Percentiles rank a stretch among this genome's conserved stretches.
phyloP scores from a whole-genome alignment of 2,329 filamentous ascomycete genomes.

The Aspergillus ochraceoroseus region DNA sequence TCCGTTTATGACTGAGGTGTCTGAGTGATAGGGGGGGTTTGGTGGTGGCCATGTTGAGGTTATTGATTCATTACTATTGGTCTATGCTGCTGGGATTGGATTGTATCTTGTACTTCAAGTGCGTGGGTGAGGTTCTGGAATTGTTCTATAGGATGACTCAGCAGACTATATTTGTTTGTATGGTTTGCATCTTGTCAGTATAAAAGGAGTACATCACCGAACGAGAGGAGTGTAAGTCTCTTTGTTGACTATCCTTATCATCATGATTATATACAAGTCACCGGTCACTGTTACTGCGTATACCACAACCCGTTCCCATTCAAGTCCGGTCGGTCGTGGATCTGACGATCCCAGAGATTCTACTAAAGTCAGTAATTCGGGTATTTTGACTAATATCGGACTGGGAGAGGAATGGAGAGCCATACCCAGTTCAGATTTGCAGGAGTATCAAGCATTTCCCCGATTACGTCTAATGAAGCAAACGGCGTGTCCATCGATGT shows the following conservation, averaged over 20 bases:
- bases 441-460: conserved; percentile 33
- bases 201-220: no score
- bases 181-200: no score
- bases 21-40: no score
- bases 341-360: conserved; percentile 26
- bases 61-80: conserved; percentile 5
- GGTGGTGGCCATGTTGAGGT: background rate
- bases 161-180: background rate
- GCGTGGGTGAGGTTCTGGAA: conserved; percentile 1
- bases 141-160: conserved; percentile 9
- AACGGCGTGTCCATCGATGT: conserved; percentile 8
- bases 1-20: background rate
- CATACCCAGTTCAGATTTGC: conserved; percentile 35
- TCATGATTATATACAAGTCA: no score
- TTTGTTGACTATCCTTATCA: background rate
- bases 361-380: conserved; percentile 13
- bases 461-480: conserved; percentile 28
- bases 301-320: conserved; percentile 6
- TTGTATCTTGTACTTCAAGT: background rate
- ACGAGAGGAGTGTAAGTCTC: no score
- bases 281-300: background rate
- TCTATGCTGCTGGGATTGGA: background rate
- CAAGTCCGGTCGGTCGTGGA: conserved; percentile 12
- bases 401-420: no score
- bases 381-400: no score